phyloP scores from a whole-genome alignment of 345 rosid species.

The Mallotus nudiflorus region DNA sequence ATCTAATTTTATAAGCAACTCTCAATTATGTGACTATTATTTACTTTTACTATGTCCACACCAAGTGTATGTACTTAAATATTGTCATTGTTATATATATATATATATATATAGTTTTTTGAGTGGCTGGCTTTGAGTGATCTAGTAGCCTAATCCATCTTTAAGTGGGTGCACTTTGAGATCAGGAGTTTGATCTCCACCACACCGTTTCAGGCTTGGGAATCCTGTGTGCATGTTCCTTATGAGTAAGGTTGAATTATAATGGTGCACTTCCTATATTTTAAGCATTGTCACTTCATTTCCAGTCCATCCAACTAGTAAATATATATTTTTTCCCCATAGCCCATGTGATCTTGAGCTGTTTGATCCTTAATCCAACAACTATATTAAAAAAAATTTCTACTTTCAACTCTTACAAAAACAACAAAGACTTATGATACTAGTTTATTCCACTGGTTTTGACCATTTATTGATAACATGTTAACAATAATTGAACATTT shows the following conservation, averaged over 20 bases:
- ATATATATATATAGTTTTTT: no score
- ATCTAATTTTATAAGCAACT: background rate
- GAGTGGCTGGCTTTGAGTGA: no score
- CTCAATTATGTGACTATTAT: no score
- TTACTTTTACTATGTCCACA: no score
- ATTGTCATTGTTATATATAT: no score
- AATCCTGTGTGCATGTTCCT: background rate
- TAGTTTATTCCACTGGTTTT: slow-evolving; percentile 9
- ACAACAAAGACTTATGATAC: slow-evolving; percentile 6
- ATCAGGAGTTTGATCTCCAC: no score
- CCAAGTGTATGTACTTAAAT: no score
- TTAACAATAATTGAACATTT: slow-evolving; percentile 3
- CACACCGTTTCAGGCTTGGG: no score
- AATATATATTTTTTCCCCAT: slow-evolving; percentile 1
- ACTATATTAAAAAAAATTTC: background rate
- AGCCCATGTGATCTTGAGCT: slow-evolving; percentile 31
- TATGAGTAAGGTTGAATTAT: background rate
- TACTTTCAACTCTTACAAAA: slow-evolving; percentile 2
- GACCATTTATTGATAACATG: slow-evolving; percentile 9
- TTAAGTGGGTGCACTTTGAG: no score
- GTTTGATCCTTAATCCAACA: slow-evolving; percentile 13
- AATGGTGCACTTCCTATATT: background rate
- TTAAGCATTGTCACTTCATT: background rate
- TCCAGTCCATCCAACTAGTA: background rate
- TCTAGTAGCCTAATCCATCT: no score